These are phyloP conservation scores for Fistulina hepatica DNA, from an alignment of 1,284 basidiomycete species.

Conservation along the genomic window DNA sequence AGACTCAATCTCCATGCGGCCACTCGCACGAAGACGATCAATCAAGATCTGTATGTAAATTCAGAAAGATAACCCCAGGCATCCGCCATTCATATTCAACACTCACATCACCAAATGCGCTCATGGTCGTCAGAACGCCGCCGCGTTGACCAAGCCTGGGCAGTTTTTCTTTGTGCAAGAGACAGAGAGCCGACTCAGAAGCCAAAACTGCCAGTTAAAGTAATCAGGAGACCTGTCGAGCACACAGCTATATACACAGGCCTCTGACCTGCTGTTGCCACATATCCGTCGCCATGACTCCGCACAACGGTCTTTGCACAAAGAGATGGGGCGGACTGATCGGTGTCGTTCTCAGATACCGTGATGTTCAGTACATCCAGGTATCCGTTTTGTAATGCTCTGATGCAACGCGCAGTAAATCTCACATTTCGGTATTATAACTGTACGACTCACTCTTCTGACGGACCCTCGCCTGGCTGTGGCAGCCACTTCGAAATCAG, in stretches of 20 bases:
- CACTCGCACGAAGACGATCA: too few species aligned
- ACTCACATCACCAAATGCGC: conserved; percentile 65
- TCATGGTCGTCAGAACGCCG: conserved; percentile 71
- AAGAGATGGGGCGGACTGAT: conserved; percentile 30
- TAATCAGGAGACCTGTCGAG: conserved; percentile 1
- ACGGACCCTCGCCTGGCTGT: conserved; percentile 51
- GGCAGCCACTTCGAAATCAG: conserved; percentile 39
- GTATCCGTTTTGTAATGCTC: conserved; percentile 45
- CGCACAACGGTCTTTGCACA: conserved; percentile 48
- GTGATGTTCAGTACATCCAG: conserved; percentile 50
- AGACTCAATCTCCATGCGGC: too few species aligned
- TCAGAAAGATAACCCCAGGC: too few species aligned
- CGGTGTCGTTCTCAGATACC: conserved; percentile 22
- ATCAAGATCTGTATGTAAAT: too few species aligned
- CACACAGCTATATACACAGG: neutral
- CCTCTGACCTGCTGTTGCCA: conserved; percentile 50
- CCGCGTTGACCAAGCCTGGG: conserved; percentile 49
- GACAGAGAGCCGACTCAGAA: conserved; percentile 61
- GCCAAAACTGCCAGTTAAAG: conserved; percentile 47
- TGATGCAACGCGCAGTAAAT: conserved; percentile 19
- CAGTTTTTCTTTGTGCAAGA: conserved; percentile 41
- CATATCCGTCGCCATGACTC: conserved; percentile 73
- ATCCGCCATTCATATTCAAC: too few species aligned
- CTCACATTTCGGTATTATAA: conserved; percentile 1
- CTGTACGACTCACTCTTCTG: conserved; percentile 34